phyloP scores from a whole-genome alignment of 108 stramenopile genomes.

The Skeletonema tropicum region DNA sequence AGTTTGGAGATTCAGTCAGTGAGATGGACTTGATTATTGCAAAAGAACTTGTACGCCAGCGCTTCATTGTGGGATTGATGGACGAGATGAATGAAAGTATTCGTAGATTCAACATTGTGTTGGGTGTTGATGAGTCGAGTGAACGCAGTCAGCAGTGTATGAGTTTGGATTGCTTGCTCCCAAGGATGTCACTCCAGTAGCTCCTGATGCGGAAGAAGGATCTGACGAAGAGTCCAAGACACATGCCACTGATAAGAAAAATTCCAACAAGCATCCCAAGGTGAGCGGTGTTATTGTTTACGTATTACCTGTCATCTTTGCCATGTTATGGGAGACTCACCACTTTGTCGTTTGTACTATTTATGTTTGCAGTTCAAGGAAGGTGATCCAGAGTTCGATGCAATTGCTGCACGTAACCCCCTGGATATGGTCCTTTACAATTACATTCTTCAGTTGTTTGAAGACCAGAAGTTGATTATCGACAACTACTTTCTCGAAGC shows the following conservation, averaged over 20 bases:
- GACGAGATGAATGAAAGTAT: conserved; percentile 47
- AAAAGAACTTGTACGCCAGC: conserved; percentile 44
- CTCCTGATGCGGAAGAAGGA: neutral
- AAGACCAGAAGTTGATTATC: conserved; percentile 44
- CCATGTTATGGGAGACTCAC: neutral
- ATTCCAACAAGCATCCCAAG: conserved; percentile 51
- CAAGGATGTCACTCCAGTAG: conserved; percentile 6
- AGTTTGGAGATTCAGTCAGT: conserved; percentile 16
- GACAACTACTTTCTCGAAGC: conserved; percentile 23
- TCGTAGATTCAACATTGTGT: conserved; percentile 37
- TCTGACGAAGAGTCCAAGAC: conserved; percentile 13
- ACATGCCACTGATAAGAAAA: conserved; percentile 34
- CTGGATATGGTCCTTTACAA: conserved; percentile 49
- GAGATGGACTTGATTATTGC: conserved; percentile 44
- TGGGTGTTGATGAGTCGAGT: conserved; percentile 27
- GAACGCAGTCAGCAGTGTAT: conserved; percentile 27
- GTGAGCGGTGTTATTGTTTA: conserved; percentile 17
- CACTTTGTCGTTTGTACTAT: neutral
- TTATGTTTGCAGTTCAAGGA: conserved; percentile 23
- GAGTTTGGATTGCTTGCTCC: conserved; percentile 26
- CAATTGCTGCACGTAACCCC: conserved; percentile 30
- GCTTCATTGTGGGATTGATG: conserved; percentile 54
- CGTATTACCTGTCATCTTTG: neutral
- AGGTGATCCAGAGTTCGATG: conserved; percentile 37
- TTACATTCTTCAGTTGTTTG: conserved; percentile 34